These are phyloP conservation scores for Glebionis coronaria DNA, from an alignment of 129 eudicot genomes.

Conservation along the genomic window DNA sequence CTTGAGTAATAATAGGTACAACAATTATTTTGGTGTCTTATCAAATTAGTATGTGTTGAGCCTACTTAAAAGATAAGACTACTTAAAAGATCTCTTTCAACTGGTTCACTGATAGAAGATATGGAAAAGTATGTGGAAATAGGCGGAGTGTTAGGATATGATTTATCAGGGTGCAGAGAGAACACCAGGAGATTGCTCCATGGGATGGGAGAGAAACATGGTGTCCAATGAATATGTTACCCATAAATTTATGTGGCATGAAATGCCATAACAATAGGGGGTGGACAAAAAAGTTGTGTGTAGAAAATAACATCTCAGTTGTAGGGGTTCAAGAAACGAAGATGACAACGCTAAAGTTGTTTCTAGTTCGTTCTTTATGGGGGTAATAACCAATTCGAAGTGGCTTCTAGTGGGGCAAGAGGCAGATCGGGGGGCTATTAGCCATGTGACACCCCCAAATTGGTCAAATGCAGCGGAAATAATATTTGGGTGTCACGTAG, in stretches of 20 bases:
- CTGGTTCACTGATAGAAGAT: background rate
- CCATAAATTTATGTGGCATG: too few relatives aligned
- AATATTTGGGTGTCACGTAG: too few relatives aligned
- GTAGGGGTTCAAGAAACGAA: background rate
- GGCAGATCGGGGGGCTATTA: background rate
- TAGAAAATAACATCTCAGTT: background rate
- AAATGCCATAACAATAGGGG: background rate
- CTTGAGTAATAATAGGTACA: too few relatives aligned
- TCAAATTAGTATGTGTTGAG: too few relatives aligned
- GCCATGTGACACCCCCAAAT: too few relatives aligned
- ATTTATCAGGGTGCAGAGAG: background rate
- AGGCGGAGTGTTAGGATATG: background rate
- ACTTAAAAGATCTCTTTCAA: too few relatives aligned
- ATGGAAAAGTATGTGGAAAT: background rate
- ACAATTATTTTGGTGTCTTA: too few relatives aligned
- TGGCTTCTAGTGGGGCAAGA: background rate
- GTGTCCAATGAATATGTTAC: too few relatives aligned
- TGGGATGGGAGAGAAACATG: too few relatives aligned
- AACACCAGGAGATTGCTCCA: background rate
- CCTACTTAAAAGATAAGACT: too few relatives aligned
- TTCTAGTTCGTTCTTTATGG: background rate
- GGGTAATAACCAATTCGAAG: background rate
- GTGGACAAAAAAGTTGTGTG: background rate
- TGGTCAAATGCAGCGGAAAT: too few relatives aligned
- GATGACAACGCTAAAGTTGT: background rate